Percentiles rank a stretch among this genome's conserved stretches.
Evolutionary conservation across 2,329 filamentous ascomycete genomes (phyloP).

Genomic region (Exserohilum rostratum): DNA sequence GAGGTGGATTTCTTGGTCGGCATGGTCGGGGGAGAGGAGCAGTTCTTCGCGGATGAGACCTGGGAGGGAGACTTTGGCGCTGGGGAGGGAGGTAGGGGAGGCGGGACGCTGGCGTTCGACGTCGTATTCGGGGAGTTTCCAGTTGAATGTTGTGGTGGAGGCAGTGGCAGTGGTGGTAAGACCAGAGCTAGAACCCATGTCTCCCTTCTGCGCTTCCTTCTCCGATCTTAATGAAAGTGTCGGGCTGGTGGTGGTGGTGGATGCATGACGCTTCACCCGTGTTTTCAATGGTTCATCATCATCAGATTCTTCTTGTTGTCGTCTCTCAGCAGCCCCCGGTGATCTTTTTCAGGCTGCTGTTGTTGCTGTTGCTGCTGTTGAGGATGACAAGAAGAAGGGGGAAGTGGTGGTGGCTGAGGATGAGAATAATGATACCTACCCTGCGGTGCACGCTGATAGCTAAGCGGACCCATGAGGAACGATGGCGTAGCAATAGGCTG

Average conservation of each 20-base stretch:
- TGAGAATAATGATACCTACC: too few species aligned
- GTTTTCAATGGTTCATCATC: slow-evolving; percentile 27
- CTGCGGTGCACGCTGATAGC: slow-evolving; percentile 1
- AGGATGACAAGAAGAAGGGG: too few species aligned
- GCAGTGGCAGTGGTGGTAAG: neutral
- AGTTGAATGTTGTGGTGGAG: slow-evolving; percentile 12
- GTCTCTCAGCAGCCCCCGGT: too few species aligned
- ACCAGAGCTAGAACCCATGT: neutral
- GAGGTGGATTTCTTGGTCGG: slow-evolving; percentile 31
- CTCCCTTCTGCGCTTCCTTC: too few species aligned
- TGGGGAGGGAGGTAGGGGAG: slow-evolving; percentile 14
- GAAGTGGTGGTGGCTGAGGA: too few species aligned
- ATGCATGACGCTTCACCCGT: slow-evolving; percentile 14
- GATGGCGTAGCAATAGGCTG: neutral
- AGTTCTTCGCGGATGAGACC: slow-evolving; percentile 45
- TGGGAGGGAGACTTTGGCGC: slow-evolving; percentile 46
- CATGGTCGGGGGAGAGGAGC: slow-evolving; percentile 33
- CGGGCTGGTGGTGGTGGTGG: neutral
- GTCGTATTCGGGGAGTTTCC: slow-evolving; percentile 29
- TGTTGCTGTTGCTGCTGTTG: too few species aligned
- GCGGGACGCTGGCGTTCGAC: slow-evolving; percentile 15
- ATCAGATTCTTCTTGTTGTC: slow-evolving; percentile 12
- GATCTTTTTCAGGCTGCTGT: too few species aligned
- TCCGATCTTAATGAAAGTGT: too few species aligned
- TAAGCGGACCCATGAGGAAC: neutral